Base-by-base conservation (phyloP, 805 yeast species). In the Yamadazyma sp. region DNA sequence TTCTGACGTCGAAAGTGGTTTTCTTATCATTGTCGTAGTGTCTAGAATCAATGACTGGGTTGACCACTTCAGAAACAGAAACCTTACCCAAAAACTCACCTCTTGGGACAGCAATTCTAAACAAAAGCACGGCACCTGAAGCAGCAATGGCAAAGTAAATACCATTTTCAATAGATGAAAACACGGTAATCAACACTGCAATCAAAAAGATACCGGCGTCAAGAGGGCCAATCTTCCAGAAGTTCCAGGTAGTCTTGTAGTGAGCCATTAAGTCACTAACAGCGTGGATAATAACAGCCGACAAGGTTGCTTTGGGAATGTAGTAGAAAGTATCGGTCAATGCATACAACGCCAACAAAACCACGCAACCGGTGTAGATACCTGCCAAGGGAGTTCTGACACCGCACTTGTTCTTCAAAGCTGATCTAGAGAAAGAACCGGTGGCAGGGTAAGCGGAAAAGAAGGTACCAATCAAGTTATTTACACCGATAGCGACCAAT, bases 401-500 rank as follows among this genome's bases (percentile, higher is more conserved):
- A 58, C 95, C 95, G 74, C 96, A 90, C 64, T 90, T 90, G 35
- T 95, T 82, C 65, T 91, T 90, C 53, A 90, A 73, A 6, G 97
- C 97, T 30, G 96, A 84, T 70, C 97, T 82, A 13, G 95, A 85
- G 62, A 90, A 90, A 1, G 97, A 90, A 31, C 97, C 97, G 4
- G 97, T 90, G 6, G 95, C 89, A 6, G 97, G 97, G 60, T 90
- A 90, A 6, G 97, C 96, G 54, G 78, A 75, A 76, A 90, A 90
- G 57, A 89, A 87, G 14, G 95, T 87, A 50, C 96, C 96, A 50
- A 90, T 72, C 59, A 90, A 72, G 64, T 90, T 90, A 37, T 93
- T 83, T 31, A 84, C 85, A 54, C 97, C 97, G 61, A 90, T 90
- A 28, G 97, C 96, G 54, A 90, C 76, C 38, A 90, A 75, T 62